A percentile compares a stretch with the other conserved stretches of the same genome.
Conservation (phyloP, 306 rosid species). For the Trifolium dubium region DNA sequence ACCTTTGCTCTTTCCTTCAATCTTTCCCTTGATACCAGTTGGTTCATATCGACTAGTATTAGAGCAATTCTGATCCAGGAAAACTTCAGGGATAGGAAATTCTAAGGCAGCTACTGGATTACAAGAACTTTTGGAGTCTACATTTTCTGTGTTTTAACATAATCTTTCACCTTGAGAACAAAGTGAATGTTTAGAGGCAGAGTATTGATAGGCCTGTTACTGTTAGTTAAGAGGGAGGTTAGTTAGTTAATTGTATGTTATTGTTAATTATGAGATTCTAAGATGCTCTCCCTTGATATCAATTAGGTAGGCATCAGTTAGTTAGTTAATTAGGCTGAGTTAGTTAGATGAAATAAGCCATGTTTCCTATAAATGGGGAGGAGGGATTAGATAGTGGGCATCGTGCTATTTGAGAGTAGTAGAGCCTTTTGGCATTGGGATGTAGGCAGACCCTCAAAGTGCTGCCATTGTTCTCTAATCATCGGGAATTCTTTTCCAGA, state of each 20-base stretch:
- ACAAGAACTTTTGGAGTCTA: background rate
- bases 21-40: background rate
- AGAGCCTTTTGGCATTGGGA: background rate
- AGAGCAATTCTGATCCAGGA: background rate
- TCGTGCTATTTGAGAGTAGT: background rate
- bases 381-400: constrained; percentile 1
- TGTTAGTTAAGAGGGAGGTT: background rate
- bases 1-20: background rate
- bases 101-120: constrained; percentile 1
- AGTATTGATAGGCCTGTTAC: background rate
- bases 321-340: constrained; percentile 11
- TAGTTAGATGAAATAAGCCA: background rate
- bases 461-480: background rate
- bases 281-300: no score
- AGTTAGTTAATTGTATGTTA: background rate
- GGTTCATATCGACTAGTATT: background rate
- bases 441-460: background rate
- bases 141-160: background rate
- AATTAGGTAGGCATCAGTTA: background rate
- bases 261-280: background rate
- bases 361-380: constrained; percentile 12
- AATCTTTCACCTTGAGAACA: constrained; percentile 3
- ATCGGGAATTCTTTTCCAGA: background rate
- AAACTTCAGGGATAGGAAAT: background rate
- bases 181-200: constrained; percentile 2